These are phyloP conservation scores for Polytrichum formosum DNA, from an alignment of 225 moss, liverwort and hornwort genomes.

Conservation along the genomic window DNA sequence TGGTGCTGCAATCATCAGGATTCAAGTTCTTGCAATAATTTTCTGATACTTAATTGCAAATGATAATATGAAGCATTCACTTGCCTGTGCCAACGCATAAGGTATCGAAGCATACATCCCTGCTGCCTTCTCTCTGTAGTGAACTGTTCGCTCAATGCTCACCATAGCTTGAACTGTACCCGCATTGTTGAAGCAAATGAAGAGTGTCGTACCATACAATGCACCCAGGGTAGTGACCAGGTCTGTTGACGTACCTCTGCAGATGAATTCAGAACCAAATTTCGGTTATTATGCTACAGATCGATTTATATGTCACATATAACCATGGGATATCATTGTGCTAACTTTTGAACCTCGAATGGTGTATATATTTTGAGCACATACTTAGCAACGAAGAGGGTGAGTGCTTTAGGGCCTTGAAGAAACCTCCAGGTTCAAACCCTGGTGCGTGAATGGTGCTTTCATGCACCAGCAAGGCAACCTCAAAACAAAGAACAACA, in stretches of 20 bases:
- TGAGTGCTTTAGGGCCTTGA: conserved; percentile 31
- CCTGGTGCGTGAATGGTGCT: conserved; percentile 7
- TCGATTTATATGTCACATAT: too few relatives aligned
- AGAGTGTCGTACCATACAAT: conserved; percentile 48
- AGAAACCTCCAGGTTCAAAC: conserved; percentile 29
- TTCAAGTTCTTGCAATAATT: background rate
- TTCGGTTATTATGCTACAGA: background rate
- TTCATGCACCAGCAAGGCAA: conserved; percentile 56
- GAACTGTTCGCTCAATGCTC: conserved; percentile 56
- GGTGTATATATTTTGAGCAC: conserved; percentile 4
- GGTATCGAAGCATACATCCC: conserved; percentile 61
- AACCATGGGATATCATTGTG: background rate
- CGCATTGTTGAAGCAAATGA: conserved; percentile 66
- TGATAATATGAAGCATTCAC: background rate
- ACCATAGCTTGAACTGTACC: conserved; percentile 62
- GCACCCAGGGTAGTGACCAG: conserved; percentile 40
- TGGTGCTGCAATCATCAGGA: background rate
- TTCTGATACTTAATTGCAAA: background rate
- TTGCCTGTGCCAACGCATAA: conserved; percentile 60
- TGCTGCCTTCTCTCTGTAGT: conserved; percentile 65
- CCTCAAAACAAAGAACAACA: conserved; percentile 19
- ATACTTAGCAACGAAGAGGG: conserved; percentile 42
- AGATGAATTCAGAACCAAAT: background rate
- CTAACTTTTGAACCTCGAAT: too few relatives aligned
- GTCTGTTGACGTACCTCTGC: conserved; percentile 36